Percentiles rank a stretch among this genome's conserved stretches.
phyloP scores from a whole-genome alignment of 2,329 filamentous ascomycete species.

The Colletotrichum musicola region DNA sequence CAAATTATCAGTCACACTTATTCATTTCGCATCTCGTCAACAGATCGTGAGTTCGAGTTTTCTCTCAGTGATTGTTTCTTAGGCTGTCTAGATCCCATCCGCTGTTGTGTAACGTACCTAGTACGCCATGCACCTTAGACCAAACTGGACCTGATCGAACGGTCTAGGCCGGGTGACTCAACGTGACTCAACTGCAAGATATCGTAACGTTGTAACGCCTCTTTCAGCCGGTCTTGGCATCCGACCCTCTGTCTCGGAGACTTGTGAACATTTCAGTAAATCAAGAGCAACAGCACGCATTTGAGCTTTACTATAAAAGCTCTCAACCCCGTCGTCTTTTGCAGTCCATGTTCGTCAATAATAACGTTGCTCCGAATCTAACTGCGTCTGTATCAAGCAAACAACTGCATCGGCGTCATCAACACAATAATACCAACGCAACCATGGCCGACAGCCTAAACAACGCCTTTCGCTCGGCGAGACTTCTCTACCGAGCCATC shows the following conservation, averaged over 20 bases:
- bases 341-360: not conserved
- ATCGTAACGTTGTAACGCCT: not conserved
- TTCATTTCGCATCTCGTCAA: too few relatives aligned
- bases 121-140: too few relatives aligned
- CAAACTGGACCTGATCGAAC: too few relatives aligned
- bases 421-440: not conserved
- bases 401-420: not conserved
- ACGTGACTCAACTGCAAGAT: not conserved
- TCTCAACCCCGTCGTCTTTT: too few relatives aligned
- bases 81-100: not conserved
- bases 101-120: not conserved
- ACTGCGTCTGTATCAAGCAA: not conserved
- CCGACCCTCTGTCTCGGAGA: not conserved
- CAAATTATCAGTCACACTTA: too few relatives aligned
- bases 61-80: not conserved
- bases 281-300: too few relatives aligned
- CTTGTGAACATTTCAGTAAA: too few relatives aligned
- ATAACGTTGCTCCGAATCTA: too few relatives aligned
- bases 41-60: not conserved
- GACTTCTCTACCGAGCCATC: constrained; percentile 5
- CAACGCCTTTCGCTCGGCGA: not conserved
- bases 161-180: not conserved
- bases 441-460: not conserved
- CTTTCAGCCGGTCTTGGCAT: not conserved
- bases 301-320: too few relatives aligned